Base-by-base conservation (phyloP, 495 filamentous ascomycete genomes). In the Xylaria flabelliformis region DNA sequence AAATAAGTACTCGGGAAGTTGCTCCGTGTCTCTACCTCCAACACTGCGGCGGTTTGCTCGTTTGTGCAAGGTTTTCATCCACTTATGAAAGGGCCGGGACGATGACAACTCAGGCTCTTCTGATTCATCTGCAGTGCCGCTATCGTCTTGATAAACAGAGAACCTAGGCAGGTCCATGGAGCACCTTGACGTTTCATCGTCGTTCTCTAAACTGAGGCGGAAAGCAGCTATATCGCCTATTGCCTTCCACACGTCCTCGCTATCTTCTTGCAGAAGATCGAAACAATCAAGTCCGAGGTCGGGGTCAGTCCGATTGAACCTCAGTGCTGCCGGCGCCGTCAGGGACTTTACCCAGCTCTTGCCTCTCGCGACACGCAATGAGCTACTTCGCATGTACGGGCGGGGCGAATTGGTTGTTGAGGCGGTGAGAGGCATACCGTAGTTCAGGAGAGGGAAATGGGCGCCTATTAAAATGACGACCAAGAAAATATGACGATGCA, bases 31-130 rank as follows among this genome's bases (percentile, higher is more conserved):
- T 55, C 48, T 34, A 21, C 50, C 69, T 8, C 39, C 48, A 59
- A 71, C 75, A 51, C 77, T 80, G n/a, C 80, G 77, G 62, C 81
- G 82, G 53, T 84, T 79, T 69, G 83, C 83, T 75, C 85, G 83
- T 67, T 80, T 83, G 53, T 88, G 86, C 46, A 90, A 78, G n/a
- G 82, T 86, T 72, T 74, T 87, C 78, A 90, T 83, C 88, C 88
- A 90, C 78, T 83, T 87, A 39, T 86, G 83, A 74, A 90, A 90
- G 36, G 86, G 87, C 19, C 75, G 79, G 51, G 73, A 69, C 32
- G 65, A 64, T 42, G 77, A 68, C 8, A n/a, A n/a, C 8, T 73
- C 36, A 26, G 64, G 58, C 13, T 69, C 41, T 58, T 70, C 72
- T 36, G 46, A 64, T 21, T 76, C 65, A 34, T 66, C 72, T 50